Conservation (phyloP, 495 filamentous ascomycete genomes). For the Penicillium verhagenii region DNA sequence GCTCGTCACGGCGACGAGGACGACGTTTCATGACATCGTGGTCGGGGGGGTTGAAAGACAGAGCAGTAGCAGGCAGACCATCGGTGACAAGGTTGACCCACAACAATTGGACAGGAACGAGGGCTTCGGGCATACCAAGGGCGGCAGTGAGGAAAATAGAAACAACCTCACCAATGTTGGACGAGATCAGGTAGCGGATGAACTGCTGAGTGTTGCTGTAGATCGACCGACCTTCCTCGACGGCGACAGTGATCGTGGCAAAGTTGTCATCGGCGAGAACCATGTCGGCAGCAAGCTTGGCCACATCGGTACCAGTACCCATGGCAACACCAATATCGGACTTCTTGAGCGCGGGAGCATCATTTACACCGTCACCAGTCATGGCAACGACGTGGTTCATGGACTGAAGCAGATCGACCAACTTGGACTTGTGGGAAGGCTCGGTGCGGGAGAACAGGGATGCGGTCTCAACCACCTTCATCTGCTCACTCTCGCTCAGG, state of each 20-base stretch:
- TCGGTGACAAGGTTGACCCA: constrained; percentile 99
- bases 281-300: constrained; percentile 97
- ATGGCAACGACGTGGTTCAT: constrained; percentile 95
- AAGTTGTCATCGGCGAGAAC: constrained; percentile 99
- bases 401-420: constrained; percentile 94
- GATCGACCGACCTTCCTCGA: constrained; percentile 96
- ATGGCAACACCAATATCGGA: constrained; percentile 98
- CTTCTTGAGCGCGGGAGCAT: constrained; percentile 97
- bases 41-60: constrained; percentile 97
- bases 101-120: constrained; percentile 95
- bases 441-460: constrained; percentile 97
- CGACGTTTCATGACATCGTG: constrained; percentile 94
- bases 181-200: constrained; percentile 98
- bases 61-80: constrained; percentile 91
- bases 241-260: constrained; percentile 92
- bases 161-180: constrained; percentile 98
- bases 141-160: constrained; percentile 99
- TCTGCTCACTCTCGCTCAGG: constrained; percentile 73
- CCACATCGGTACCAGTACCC: constrained; percentile 97
- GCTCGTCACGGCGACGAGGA: constrained; percentile 87
- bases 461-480: constrained; percentile 79
- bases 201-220: constrained; percentile 99
- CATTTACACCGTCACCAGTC: constrained; percentile 99
- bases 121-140: constrained; percentile 94
- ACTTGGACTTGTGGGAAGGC: constrained; percentile 89